Evolutionary conservation across 345 rosid species (phyloP), one percentile per base, ranked within the genome.

Genomic region (Salix koriyanagi): DNA sequence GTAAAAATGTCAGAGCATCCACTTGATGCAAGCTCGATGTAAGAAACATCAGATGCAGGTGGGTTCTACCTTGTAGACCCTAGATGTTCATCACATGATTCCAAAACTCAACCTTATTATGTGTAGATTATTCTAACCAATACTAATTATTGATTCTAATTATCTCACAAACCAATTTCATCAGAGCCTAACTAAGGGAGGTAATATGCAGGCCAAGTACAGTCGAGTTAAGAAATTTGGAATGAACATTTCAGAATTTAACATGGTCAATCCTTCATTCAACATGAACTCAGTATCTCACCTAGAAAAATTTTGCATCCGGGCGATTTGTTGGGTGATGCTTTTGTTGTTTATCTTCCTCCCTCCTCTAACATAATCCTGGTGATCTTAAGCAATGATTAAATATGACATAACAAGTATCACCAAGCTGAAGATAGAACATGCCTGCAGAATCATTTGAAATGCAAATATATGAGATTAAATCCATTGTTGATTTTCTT

Each of bases 401-500:
- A 82, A 71, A 76, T 65, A 58, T 12, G 77, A 78, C 48, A 80
- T 21, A 26, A 69, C 86, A 30, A 69, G 78, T 50, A 84, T 70
- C 78, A 84, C 74, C 79, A 61, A 34, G 58, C 82, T 66, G 82
- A 83, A 80, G 66, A 78, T 39, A 21, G 85, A 79, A 58, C 69
- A 78, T 54, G 56, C 79, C 92, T 88, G 92, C 84, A 83, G 76
- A 60, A 80, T 46, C 26, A 69, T 65, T 61, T 56, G 23, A 78
- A 68, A 71, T 52, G 75, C 72, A 76, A 36, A 69, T 1, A 56
- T 19, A 56, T 23, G 34, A 4, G 18, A 79, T 82, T 71, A 85
- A 25, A 65, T n/a, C 58, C 34, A 32, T 18, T 34, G 21, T 56
- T 44, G 1, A 46, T 12, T 48, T 15, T 7, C 18, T 13, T 10